phyloP scores from a whole-genome alignment of 805 yeast species.

The Wickerhamiella cacticola region DNA sequence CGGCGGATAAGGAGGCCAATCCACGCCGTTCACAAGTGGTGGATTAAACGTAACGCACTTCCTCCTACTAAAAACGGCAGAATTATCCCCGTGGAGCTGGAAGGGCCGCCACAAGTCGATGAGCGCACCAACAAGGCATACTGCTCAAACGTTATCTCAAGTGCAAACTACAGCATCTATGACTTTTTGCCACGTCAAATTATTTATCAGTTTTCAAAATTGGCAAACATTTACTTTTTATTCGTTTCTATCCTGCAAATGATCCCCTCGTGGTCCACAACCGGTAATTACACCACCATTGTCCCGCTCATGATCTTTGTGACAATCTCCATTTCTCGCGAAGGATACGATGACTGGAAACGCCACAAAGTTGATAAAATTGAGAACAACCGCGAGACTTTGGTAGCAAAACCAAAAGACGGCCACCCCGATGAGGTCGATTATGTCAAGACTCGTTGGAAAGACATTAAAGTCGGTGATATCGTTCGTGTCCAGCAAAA shows the following conservation, averaged over 20 bases:
- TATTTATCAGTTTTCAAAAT: constrained; percentile 78
- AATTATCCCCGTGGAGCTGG: constrained; percentile 44
- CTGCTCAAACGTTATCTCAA: constrained; percentile 57
- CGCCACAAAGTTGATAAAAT: constrained; percentile 74
- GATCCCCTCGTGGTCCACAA: constrained; percentile 96
- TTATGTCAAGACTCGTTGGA: constrained; percentile 45
- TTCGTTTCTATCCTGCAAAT: constrained; percentile 83
- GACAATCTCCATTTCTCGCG: constrained; percentile 78
- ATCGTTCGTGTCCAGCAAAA: constrained; percentile 58
- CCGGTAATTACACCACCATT: constrained; percentile 90
- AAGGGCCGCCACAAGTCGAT: constrained; percentile 35
- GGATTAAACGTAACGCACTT: constrained; percentile 18
- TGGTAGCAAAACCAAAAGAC: constrained; percentile 28
- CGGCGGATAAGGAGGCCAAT: background rate
- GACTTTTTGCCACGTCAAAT: constrained; percentile 82
- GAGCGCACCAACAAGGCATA: constrained; percentile 57
- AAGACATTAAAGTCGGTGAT: constrained; percentile 76
- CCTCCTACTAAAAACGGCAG: constrained; percentile 61
- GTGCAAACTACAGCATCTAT: constrained; percentile 71
- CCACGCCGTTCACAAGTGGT: constrained; percentile 11
- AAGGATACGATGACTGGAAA: constrained; percentile 86
- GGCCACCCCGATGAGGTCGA: constrained; percentile 19
- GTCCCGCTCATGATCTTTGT: constrained; percentile 78
- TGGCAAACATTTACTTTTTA: constrained; percentile 86
- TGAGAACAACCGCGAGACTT: constrained; percentile 54